These are phyloP conservation scores for Penicillium antarcticum DNA, from an alignment of 495 filamentous ascomycete genomes.

Conservation along the genomic window DNA sequence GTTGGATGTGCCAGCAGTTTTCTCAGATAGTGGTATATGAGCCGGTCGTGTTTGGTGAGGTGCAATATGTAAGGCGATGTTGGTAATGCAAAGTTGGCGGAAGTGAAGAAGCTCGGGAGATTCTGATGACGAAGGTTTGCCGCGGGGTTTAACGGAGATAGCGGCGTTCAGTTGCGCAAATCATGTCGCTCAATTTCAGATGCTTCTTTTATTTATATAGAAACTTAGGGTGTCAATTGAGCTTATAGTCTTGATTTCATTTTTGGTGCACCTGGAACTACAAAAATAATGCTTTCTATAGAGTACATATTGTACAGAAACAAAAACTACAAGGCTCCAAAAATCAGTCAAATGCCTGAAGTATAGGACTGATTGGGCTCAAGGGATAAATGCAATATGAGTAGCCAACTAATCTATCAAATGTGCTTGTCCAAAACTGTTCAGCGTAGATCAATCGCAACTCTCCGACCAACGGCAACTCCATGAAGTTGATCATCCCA, in stretches of 20 bases:
- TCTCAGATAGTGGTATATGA: background rate
- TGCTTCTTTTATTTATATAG: background rate
- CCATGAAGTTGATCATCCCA: background rate
- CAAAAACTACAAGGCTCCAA: no score
- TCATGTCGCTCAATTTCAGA: background rate
- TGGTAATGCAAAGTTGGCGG: background rate
- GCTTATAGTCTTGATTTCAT: background rate
- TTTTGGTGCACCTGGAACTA: background rate
- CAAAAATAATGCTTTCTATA: background rate
- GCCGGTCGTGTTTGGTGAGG: background rate
- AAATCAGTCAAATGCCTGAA: no score
- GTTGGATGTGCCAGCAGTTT: background rate
- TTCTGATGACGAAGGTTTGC: constrained; percentile 25
- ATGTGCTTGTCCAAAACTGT: background rate
- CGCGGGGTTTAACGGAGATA: constrained; percentile 39
- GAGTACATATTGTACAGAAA: background rate
- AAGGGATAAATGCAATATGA: no score
- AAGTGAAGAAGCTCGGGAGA: background rate
- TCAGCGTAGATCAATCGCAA: background rate
- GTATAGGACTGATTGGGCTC: no score
- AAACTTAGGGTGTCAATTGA: no score
- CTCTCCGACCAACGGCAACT: constrained; percentile 1
- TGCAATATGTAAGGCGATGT: background rate
- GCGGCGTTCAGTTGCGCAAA: background rate
- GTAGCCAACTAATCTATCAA: no score